A percentile compares a stretch with the other conserved stretches of the same genome.
These are phyloP conservation scores for Alternaria brassicicola DNA, from an alignment of 2,329 filamentous ascomycete genomes.

Conservation along the genomic window DNA sequence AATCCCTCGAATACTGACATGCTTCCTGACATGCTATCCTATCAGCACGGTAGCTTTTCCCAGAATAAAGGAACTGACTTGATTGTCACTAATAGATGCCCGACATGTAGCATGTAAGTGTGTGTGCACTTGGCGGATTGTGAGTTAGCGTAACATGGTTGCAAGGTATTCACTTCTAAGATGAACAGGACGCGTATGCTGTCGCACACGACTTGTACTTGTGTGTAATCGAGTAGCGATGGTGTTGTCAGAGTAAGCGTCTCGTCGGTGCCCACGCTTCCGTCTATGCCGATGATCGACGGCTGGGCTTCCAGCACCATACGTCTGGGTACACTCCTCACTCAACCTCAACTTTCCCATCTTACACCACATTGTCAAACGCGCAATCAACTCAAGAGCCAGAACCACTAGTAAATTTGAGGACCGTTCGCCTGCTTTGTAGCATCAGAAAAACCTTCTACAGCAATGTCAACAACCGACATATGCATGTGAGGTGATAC, in stretches of 20 bases:
- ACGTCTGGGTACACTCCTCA: background rate
- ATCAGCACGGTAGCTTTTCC: background rate
- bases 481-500: conserved; percentile 7
- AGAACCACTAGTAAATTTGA: fast-evolving
- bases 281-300: conserved; percentile 13
- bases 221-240: background rate
- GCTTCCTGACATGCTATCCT: background rate
- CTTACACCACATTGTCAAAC: background rate
- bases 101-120: background rate
- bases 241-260: conserved; percentile 5
- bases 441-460: too few species aligned
- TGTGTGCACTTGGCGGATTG: background rate
- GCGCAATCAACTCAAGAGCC: background rate
- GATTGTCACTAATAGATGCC: background rate
- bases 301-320: background rate
- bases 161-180: background rate
- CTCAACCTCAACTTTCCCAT: background rate
- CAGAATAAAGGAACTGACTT: background rate
- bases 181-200: background rate
- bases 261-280: conserved; percentile 4
- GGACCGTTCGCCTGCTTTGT: too few species aligned
- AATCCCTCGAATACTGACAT: background rate
- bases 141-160: background rate
- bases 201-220: background rate
- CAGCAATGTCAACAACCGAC: conserved; percentile 1